Evolutionary conservation across 768 basidiomycete genomes (phyloP).

Genomic region (Pholiota conissans): DNA sequence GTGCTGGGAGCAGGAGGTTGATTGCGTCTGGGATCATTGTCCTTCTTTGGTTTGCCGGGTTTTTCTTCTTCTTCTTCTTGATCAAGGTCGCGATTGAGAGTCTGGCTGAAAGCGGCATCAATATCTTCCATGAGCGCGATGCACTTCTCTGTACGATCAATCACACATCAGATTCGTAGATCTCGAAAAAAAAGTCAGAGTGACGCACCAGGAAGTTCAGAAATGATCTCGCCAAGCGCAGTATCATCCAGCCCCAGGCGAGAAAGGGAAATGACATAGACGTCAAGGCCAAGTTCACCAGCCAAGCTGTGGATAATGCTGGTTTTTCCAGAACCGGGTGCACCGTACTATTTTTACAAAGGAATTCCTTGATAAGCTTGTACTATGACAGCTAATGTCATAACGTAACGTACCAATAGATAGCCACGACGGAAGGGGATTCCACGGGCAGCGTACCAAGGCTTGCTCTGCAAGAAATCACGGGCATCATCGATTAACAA

Average conservation of each 20-base stretch:
- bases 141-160: constrained; percentile 43
- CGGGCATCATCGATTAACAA: constrained; percentile 64
- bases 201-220: constrained; percentile 54
- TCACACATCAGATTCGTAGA: neutral
- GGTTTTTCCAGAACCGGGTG: constrained; percentile 78
- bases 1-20: constrained; percentile 17
- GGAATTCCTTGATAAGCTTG: neutral
- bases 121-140: constrained; percentile 86
- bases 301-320: constrained; percentile 76
- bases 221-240: constrained; percentile 55
- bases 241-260: constrained; percentile 64
- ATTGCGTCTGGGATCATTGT: constrained; percentile 6
- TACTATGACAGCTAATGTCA: neutral
- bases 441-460: constrained; percentile 75
- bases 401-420: constrained; percentile 43
- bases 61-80: constrained; percentile 14
- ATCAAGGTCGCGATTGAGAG: constrained; percentile 37
- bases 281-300: constrained; percentile 73
- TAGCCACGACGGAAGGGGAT: constrained; percentile 84
- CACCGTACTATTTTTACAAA: constrained; percentile 52
- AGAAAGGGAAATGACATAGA: constrained; percentile 73
- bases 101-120: constrained; percentile 67
- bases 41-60: constrained; percentile 10
- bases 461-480: constrained; percentile 67
- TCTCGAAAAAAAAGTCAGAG: neutral